Percentiles rank a stretch among this genome's conserved stretches.
These are phyloP conservation scores for Cucumis hystrix DNA, from an alignment of 306 rosid species.

Conservation along the genomic window DNA sequence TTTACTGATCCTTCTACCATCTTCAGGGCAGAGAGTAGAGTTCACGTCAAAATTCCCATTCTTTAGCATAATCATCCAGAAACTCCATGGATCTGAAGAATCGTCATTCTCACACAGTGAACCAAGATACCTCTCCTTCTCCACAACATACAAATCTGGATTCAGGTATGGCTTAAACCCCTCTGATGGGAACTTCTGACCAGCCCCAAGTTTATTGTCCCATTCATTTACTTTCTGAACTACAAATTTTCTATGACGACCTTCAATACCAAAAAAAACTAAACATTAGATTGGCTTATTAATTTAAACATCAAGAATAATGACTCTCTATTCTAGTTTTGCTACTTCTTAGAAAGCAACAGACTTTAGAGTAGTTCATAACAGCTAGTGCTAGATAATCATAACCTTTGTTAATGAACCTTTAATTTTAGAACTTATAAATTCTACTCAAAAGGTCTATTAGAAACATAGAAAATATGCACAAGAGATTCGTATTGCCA, in stretches of 20 bases:
- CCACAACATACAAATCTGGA: constrained; percentile 29
- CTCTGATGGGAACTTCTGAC: background rate
- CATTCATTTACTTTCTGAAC: background rate
- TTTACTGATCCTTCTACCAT: constrained; percentile 24
- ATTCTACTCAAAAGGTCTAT: background rate
- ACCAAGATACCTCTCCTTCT: constrained; percentile 41
- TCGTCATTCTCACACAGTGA: constrained; percentile 23
- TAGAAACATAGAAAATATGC: background rate
- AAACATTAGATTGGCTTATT: background rate
- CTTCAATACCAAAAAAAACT: background rate
- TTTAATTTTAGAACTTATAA: background rate
- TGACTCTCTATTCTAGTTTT: background rate
- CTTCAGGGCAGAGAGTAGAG: constrained; percentile 39
- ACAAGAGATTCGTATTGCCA: background rate
- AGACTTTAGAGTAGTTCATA: background rate
- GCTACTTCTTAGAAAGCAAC: background rate
- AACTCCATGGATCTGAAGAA: constrained; percentile 31
- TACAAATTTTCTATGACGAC: background rate
- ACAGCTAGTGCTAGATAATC: background rate
- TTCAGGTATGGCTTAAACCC: background rate
- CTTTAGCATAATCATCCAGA: constrained; percentile 59
- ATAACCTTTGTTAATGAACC: background rate
- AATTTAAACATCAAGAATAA: background rate
- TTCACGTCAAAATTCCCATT: constrained; percentile 44
- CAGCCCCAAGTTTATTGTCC: background rate